Evolutionary conservation across 306 rosid genomes (phyloP).

Genomic region (Vachellia pachyceras): DNA sequence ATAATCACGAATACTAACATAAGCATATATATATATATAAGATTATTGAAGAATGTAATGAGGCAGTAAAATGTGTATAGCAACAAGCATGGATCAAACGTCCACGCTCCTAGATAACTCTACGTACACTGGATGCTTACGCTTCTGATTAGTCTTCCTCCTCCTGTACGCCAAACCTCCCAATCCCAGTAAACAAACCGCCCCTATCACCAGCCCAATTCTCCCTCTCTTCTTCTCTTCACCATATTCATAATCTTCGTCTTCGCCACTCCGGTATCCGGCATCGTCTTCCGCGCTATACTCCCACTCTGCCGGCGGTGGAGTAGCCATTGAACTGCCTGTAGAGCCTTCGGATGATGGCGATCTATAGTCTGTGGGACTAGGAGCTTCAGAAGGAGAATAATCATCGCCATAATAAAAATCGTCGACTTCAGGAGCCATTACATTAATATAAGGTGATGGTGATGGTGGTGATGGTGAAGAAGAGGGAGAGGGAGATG

Average conservation of each 20-base stretch:
- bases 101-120: background rate
- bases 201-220: conserved; percentile 21
- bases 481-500: conserved; percentile 32
- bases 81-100: background rate
- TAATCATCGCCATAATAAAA: background rate
- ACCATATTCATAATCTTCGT: background rate
- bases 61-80: background rate
- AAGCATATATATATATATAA: background rate
- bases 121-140: background rate
- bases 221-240: background rate
- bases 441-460: background rate
- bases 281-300: conserved; percentile 37
- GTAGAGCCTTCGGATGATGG: too few species aligned
- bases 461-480: too few species aligned
- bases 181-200: conserved; percentile 45
- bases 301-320: conserved; percentile 24
- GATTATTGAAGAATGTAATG: background rate
- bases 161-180: conserved; percentile 40
- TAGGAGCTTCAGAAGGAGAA: conserved; percentile 25
- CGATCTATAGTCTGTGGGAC: conserved; percentile 28
- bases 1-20: background rate
- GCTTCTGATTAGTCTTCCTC: conserved; percentile 11
- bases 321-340: background rate
- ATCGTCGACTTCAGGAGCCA: conserved; percentile 31
- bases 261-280: background rate